Percentiles rank a stretch among this genome's conserved stretches.
phyloP scores from a whole-genome alignment of 2,329 filamentous ascomycete genomes.

The Exophiala xenobiotica region DNA sequence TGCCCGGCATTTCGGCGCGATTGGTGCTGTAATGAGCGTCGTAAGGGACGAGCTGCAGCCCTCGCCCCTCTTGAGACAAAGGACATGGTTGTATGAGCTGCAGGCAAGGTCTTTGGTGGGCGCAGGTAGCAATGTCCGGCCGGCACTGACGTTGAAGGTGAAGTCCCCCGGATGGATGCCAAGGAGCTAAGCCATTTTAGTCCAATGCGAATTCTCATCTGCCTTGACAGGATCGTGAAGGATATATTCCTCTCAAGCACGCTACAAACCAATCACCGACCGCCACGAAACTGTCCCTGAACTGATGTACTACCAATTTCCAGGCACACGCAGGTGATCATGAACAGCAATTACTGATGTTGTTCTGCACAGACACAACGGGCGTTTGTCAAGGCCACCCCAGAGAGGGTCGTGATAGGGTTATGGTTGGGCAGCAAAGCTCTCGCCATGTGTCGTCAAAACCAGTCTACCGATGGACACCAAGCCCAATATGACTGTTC shows the following conservation, averaged over 20 bases:
- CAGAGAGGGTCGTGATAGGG: neutral
- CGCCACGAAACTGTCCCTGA: slow-evolving; percentile 8
- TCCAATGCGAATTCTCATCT: too few relatives aligned
- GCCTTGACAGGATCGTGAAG: too few relatives aligned
- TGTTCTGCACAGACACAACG: too few relatives aligned
- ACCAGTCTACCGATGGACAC: neutral
- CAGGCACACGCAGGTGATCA: neutral
- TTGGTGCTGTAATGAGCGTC: slow-evolving; percentile 29
- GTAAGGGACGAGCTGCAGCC: slow-evolving; percentile 30
- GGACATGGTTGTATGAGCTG: slow-evolving; percentile 26
- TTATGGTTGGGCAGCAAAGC: slow-evolving; percentile 19
- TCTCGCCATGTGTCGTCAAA: neutral
- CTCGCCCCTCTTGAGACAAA: slow-evolving; percentile 29
- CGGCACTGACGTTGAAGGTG: too few relatives aligned
- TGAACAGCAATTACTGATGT: too few relatives aligned
- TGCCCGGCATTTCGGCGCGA: slow-evolving; percentile 47
- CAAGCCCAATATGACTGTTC: slow-evolving; percentile 3
- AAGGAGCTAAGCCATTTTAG: slow-evolving; percentile 4
- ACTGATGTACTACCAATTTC: neutral
- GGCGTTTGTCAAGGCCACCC: too few relatives aligned
- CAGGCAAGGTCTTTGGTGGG: slow-evolving; percentile 8
- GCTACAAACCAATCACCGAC: slow-evolving; percentile 4
- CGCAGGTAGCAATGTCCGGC: too few relatives aligned
- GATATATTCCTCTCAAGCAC: too few relatives aligned
- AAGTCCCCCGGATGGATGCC: neutral